Evolutionary conservation across 768 basidiomycete genomes (phyloP), one percentile per base, ranked within the genome.

Genomic region (Leucocoprinus leucothites): DNA sequence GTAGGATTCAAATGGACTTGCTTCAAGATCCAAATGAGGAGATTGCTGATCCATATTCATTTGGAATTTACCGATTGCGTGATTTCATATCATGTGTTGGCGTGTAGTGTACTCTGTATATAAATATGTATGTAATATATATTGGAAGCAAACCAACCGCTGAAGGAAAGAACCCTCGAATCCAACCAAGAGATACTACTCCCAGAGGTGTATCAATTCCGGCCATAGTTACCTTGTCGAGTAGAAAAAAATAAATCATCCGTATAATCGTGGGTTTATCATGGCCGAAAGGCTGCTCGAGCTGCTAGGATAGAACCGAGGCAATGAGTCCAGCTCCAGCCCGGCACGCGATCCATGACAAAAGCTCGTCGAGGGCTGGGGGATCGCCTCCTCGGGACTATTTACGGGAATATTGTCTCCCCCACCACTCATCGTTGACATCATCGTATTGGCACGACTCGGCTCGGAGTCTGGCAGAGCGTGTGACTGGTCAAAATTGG

Each of bases 231-330:
- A 38, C 14, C 38, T 38, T 9, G 11, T n/a, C 11, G 38, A 5
- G 31, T 5, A 34, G 38, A 38, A 2, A 19, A 40, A 16, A 21
- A n/a, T n/a, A n/a, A n/a, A n/a, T n/a, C n/a, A 26, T 31, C n/a
- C 14, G 7, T 36, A 21, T 34, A 36, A 38, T 9, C 42, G 13
- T 36, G 52, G 52, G 42, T 53, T 53, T 11, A 53, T 53, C 52
- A 53, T 53, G 21, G 52, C 52, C 3, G 52, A 53, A 13, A 53
- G 52, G 34, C 52, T 53, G 35, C 52, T 53, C 24, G 52, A 53
- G 1, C 43, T 46, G 16, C 5, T 24, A 18, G 26, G 52, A 26
- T 53, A 28, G 19, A 53, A 53, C 16, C 46, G 42, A n/a, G 26
- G 34, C 34, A 19, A 14, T 7, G 42, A 24, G 2, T 31, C 25